Evolutionary conservation across 495 filamentous ascomycete genomes (phyloP).

Genomic region (Jackrogersella multiformis): DNA sequence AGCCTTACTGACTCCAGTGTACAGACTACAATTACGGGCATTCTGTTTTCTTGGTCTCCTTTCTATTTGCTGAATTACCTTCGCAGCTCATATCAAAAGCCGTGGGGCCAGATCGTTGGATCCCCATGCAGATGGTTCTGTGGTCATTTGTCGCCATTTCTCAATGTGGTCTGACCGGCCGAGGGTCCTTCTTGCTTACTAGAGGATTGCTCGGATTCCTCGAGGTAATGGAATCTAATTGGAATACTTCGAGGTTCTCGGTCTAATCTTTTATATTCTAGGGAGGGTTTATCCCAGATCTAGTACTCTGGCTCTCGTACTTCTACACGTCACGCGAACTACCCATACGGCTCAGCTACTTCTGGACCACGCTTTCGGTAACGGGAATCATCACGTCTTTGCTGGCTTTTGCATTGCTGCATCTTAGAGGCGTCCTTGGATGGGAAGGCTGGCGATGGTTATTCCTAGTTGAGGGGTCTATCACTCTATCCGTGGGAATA

Average conservation of each 20-base stretch:
- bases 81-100: conserved; percentile 78
- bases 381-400: conserved; percentile 63
- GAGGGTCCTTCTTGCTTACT: conserved; percentile 52
- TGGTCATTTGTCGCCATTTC: conserved; percentile 58
- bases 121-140: conserved; percentile 65
- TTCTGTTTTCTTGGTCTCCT: conserved; percentile 74
- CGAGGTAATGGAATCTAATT: conserved; percentile 43
- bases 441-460: conserved; percentile 71
- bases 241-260: neutral
- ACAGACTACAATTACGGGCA: conserved; percentile 75
- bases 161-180: conserved; percentile 44
- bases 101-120: conserved; percentile 83
- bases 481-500: conserved; percentile 61
- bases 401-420: conserved; percentile 61
- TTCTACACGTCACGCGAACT: conserved; percentile 64
- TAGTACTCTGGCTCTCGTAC: conserved; percentile 61
- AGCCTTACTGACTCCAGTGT: conserved; percentile 24
- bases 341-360: conserved; percentile 61
- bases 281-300: conserved; percentile 64
- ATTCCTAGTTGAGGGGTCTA: conserved; percentile 62
- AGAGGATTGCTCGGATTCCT: conserved; percentile 52
- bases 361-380: conserved; percentile 64
- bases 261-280: conserved; percentile 30
- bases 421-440: conserved; percentile 61
- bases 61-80: conserved; percentile 75